Conservation (phyloP, 139 green algal species). For the Nannochloris sp. region DNA sequence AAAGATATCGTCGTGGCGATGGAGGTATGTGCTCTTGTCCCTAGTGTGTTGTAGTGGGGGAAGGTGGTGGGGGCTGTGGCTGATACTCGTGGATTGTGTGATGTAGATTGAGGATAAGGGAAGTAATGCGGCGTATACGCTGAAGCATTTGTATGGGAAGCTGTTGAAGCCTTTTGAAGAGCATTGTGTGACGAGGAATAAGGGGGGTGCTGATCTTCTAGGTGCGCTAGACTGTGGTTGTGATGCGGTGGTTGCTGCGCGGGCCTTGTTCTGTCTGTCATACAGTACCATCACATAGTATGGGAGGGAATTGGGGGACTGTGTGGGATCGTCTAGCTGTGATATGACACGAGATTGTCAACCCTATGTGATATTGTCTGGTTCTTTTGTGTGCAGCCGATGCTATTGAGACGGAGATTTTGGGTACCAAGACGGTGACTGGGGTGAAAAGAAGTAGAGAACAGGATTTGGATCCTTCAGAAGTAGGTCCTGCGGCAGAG, state of each 20-base stretch:
- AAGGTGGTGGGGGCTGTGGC: not conserved
- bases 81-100: not conserved
- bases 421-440: not conserved
- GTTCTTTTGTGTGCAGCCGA: conserved; percentile 9
- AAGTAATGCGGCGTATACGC: conserved; percentile 46
- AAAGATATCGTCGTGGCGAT: conserved; percentile 54
- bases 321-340: too few relatives aligned
- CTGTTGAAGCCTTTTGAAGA: conserved; percentile 66
- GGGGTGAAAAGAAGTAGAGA: not conserved
- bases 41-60: not conserved
- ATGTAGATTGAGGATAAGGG: conserved; percentile 39
- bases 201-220: conserved; percentile 15
- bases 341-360: too few relatives aligned
- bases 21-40: conserved; percentile 31
- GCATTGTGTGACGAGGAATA: conserved; percentile 17
- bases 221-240: conserved; percentile 10
- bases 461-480: conserved; percentile 24
- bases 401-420: conserved; percentile 12
- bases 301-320: not conserved
- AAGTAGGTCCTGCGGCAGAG: conserved; percentile 45
- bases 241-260: too few relatives aligned
- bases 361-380: not conserved
- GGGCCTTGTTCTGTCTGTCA: not conserved
- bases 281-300: too few relatives aligned
- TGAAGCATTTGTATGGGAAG: conserved; percentile 69